Percentiles rank a stretch among this genome's conserved stretches.
Evolutionary conservation across 345 rosid species (phyloP).

Genomic region (Salix caprea): DNA sequence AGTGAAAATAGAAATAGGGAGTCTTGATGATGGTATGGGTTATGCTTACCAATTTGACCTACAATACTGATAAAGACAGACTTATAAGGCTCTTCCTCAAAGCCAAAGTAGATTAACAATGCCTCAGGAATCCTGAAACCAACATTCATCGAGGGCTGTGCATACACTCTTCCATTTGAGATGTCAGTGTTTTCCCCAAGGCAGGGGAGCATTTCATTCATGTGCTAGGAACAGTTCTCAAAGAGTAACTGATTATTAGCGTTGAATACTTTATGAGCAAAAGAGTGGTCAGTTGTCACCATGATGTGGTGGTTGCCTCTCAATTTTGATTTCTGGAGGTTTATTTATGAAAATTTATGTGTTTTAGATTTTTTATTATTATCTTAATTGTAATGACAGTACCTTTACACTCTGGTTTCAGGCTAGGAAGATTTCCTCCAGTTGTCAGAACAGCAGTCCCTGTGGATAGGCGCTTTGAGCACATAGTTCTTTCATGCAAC

Average conservation of each 20-base stretch:
- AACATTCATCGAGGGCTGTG: background rate
- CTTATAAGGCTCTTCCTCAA: background rate
- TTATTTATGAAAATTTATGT: background rate
- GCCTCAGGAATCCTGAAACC: background rate
- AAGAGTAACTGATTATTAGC: background rate
- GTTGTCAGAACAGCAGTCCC: constrained; percentile 97
- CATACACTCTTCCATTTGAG: background rate
- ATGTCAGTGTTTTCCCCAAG: background rate
- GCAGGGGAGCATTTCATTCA: background rate
- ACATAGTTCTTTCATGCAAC: constrained; percentile 80
- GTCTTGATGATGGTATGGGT: background rate
- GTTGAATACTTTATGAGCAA: background rate
- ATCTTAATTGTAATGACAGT: background rate
- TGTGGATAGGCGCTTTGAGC: constrained; percentile 95
- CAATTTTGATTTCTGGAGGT: background rate
- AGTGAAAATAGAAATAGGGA: background rate
- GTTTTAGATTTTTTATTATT: background rate
- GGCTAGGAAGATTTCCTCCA: constrained; percentile 85
- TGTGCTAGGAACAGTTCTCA: background rate
- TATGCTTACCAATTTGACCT: background rate
- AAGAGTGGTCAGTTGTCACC: background rate
- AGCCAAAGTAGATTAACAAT: background rate
- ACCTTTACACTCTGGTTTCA: constrained; percentile 27
- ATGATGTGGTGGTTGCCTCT: background rate
- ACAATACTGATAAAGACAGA: background rate